phyloP scores from a whole-genome alignment of 1,284 basidiomycete species.

The Sporisorium graminicola region DNA sequence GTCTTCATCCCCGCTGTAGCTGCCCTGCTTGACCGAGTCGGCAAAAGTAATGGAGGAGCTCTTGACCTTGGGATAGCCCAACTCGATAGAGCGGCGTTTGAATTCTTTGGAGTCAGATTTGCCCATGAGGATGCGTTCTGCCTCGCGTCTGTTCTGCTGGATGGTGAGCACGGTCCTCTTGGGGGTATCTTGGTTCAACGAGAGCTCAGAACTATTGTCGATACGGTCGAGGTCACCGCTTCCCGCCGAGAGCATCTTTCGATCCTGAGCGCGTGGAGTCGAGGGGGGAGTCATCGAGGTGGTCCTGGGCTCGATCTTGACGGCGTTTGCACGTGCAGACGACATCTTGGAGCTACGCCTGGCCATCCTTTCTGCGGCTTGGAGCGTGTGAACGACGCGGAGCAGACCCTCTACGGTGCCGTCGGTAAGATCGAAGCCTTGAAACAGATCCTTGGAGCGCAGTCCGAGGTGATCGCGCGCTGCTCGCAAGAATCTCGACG shows the following conservation, averaged over 20 bases:
- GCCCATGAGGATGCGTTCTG: slow-evolving; percentile 51
- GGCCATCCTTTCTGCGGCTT: slow-evolving; percentile 33
- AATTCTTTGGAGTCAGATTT: slow-evolving; percentile 17
- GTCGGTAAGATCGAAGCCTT: slow-evolving; percentile 56
- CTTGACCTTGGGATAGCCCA: slow-evolving; percentile 15
- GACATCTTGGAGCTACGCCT: slow-evolving; percentile 34
- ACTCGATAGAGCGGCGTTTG: slow-evolving; percentile 42
- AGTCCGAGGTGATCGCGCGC: slow-evolving; percentile 58
- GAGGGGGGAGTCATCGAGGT: slow-evolving; percentile 51
- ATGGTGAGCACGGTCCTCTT: slow-evolving; percentile 26
- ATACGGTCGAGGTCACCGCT: slow-evolving; percentile 39
- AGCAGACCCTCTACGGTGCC: slow-evolving; percentile 54
- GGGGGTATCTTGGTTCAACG: slow-evolving; percentile 33
- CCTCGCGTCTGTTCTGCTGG: slow-evolving; percentile 47
- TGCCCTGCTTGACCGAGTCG: slow-evolving; percentile 45
- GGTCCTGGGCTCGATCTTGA: slow-evolving; percentile 43
- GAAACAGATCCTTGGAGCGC: slow-evolving; percentile 57
- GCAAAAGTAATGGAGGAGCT: slow-evolving; percentile 55
- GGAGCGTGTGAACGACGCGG: slow-evolving; percentile 56
- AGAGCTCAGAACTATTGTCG: slow-evolving; percentile 33
- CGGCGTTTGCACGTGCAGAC: slow-evolving; percentile 18
- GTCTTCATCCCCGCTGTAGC: slow-evolving; percentile 52
- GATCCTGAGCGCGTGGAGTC: slow-evolving; percentile 38
- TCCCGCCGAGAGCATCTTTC: slow-evolving; percentile 27
- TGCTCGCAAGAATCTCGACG: slow-evolving; percentile 56